These are phyloP conservation scores for Leccinum subtestaceum DNA, from an alignment of 768 basidiomycete genomes.

Conservation along the genomic window DNA sequence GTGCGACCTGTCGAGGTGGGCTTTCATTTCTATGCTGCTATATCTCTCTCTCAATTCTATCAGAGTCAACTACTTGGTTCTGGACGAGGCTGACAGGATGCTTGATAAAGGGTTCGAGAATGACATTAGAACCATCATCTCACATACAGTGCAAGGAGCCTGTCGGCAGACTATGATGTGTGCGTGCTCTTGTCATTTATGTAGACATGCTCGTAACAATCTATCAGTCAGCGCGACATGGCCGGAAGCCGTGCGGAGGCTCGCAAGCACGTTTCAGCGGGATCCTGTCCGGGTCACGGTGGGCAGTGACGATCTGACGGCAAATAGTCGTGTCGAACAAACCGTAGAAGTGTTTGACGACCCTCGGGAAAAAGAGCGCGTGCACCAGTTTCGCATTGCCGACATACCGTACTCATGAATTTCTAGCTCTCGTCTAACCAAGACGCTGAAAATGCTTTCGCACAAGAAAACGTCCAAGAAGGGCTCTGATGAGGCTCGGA, in stretches of 20 bases:
- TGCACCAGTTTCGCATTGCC: slow-evolving; percentile 6
- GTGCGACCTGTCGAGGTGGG: slow-evolving; percentile 76
- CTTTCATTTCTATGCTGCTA: slow-evolving; percentile 6
- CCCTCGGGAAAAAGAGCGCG: slow-evolving; percentile 81
- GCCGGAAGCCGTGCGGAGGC: slow-evolving; percentile 89
- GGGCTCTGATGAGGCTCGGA: slow-evolving; percentile 55
- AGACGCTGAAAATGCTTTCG: slow-evolving; percentile 50
- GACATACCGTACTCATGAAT: background rate
- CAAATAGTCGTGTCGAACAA: slow-evolving; percentile 93
- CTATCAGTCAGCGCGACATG: slow-evolving; percentile 91
- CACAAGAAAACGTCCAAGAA: slow-evolving; percentile 61
- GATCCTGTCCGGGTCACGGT: slow-evolving; percentile 89
- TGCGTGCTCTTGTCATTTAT: slow-evolving; percentile 38
- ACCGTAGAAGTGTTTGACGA: slow-evolving; percentile 90
- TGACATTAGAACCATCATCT: slow-evolving; percentile 90
- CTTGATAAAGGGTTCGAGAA: slow-evolving; percentile 98
- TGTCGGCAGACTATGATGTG: slow-evolving; percentile 93
- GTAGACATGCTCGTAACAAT: background rate
- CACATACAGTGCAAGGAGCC: slow-evolving; percentile 59
- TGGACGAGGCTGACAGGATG: slow-evolving; percentile 99
- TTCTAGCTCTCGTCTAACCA: slow-evolving; percentile 56
- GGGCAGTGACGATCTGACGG: slow-evolving; percentile 91
- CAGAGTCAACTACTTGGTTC: slow-evolving; percentile 86
- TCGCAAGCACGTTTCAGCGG: slow-evolving; percentile 85
- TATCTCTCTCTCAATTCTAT: background rate